Evolutionary conservation across 768 basidiomycete species (phyloP), one percentile per base, ranked within the genome.

Genomic region (Rhodotorula sphaerocarpa): DNA sequence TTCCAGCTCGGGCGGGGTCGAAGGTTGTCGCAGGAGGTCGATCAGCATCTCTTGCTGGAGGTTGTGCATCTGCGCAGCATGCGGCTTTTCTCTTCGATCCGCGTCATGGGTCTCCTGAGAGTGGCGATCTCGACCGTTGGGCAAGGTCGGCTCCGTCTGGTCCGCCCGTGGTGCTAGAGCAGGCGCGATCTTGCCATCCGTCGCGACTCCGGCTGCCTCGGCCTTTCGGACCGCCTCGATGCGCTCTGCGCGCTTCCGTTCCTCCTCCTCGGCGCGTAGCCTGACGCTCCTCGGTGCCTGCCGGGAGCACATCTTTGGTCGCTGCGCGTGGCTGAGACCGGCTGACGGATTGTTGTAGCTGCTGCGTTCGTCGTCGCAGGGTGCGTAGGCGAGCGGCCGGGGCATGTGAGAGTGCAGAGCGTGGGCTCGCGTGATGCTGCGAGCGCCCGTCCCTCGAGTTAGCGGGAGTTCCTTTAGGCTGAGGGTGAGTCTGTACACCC

Each of bases 361-460:
- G 1, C 27, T 7, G 28, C 63, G 55, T 33, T 63, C 70, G 47
- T 57, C 64, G 48, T 68, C 64, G 66, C 59, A 64, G 1, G 57
- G 30, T 11, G 64, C 57, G 48, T 67, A 68, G 79, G 77, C 59
- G 78, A 77, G 34, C 79, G 42, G 27, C 0, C 79, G 80, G 0
- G 85, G 84, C 70, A 83, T 84, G 75, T 85, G 83, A 70, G 86
- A 85, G 74, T 92, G 90, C 52, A 84, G 81, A 72, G 86, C 88
- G 74, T 92, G 90, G 70, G 90, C 88, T 48, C 87, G 81, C 43
- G 90, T 90, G 58, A 86, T 80, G 65, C 71, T 72, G 64, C 16
- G 23, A 18, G n/a, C n/a, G n/a, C n/a, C n/a, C n/a, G n/a, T n/a
- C n/a, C n/a, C n/a, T n/a, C n/a, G n/a, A n/a, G n/a, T n/a, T n/a